phyloP scores from a whole-genome alignment of 2,329 filamentous ascomycete species.

The Phialophora macrospora region DNA sequence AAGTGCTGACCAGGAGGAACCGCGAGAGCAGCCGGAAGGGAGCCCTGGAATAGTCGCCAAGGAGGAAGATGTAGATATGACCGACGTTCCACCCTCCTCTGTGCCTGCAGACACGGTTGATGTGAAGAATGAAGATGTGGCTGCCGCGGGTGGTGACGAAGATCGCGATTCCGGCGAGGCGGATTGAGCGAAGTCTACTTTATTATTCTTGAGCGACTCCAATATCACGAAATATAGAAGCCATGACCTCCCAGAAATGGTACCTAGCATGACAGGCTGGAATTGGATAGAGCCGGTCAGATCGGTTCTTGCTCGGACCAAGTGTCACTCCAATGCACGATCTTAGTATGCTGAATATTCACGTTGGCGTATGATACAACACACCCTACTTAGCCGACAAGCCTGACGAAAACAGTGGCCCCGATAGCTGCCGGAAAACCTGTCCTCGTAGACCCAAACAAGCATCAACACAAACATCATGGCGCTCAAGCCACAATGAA shows the following conservation, averaged over 20 bases:
- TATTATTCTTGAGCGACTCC: background rate
- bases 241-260: background rate
- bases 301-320: background rate
- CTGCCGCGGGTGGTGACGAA: conserved; percentile 2
- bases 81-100: conserved; percentile 14
- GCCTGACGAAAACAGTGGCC: background rate
- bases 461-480: background rate
- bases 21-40: background rate
- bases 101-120: conserved; percentile 6
- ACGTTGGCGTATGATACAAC: background rate
- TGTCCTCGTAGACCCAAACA: background rate
- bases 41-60: background rate
- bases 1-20: background rate
- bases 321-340: background rate
- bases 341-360: background rate
- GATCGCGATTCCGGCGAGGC: conserved; percentile 19
- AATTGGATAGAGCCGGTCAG: background rate
- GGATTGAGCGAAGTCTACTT: background rate
- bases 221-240: background rate
- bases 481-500: background rate
- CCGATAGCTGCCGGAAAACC: background rate
- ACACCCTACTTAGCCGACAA: background rate
- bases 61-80: conserved; percentile 27
- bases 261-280: background rate
- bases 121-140: conserved; percentile 3